Percentiles rank a stretch among this genome's conserved stretches.
Evolutionary conservation across 768 basidiomycete genomes (phyloP).

Genomic region (Leucosporidium yakuticum): DNA sequence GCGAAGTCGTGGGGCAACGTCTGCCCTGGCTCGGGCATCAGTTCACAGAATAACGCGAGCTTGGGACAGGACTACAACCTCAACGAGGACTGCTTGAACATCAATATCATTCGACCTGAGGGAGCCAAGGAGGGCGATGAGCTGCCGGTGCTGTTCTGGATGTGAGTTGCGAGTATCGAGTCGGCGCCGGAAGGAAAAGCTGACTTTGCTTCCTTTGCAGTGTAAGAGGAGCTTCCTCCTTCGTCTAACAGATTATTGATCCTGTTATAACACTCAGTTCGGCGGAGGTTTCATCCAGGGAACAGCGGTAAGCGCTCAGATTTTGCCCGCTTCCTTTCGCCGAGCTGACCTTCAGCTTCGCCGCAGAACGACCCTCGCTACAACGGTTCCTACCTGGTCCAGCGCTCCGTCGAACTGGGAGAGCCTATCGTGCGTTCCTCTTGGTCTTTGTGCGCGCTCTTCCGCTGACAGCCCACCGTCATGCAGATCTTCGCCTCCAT

Average conservation of each 20-base stretch:
- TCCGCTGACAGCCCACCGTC: background rate
- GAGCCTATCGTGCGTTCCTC: slow-evolving; percentile 3
- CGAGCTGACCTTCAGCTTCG: background rate
- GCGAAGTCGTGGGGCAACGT: slow-evolving; percentile 3
- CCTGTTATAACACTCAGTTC: background rate
- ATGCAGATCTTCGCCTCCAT: slow-evolving; percentile 1
- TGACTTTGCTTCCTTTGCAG: background rate
- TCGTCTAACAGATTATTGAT: too few relatives aligned
- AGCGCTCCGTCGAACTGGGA: slow-evolving; percentile 11
- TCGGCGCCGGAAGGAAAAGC: background rate
- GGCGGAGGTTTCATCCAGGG: background rate
- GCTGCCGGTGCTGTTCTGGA: background rate
- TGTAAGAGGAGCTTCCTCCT: too few relatives aligned
- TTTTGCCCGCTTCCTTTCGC: background rate
- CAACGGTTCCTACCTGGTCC: slow-evolving; percentile 20
- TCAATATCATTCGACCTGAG: background rate
- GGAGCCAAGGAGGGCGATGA: background rate
- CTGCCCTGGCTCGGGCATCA: slow-evolving; percentile 8
- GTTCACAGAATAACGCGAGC: background rate
- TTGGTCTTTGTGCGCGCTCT: background rate
- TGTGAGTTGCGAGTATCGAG: background rate
- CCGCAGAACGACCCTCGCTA: slow-evolving; percentile 20
- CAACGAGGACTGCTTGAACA: slow-evolving; percentile 12
- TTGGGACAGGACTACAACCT: slow-evolving; percentile 7
- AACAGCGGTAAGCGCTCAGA: background rate